Percentiles rank a stretch among this genome's conserved stretches.
These are phyloP conservation scores for Ophiocordyceps sinensis DNA, from an alignment of 2,329 filamentous ascomycete genomes.

Conservation along the genomic window DNA sequence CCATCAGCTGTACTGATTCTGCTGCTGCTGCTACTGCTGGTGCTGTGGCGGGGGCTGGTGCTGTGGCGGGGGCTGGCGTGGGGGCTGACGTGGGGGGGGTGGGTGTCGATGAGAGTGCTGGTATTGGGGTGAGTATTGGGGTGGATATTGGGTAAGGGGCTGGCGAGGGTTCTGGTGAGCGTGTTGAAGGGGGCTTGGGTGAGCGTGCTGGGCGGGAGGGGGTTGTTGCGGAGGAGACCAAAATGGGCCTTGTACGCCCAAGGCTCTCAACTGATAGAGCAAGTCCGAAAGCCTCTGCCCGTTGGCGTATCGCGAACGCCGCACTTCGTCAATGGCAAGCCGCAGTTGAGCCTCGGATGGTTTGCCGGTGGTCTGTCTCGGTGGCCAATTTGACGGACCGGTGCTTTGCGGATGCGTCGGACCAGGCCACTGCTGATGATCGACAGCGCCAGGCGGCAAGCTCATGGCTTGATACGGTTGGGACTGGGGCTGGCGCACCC, in stretches of 20 bases:
- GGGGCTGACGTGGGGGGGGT: no score
- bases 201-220: background rate
- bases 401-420: background rate
- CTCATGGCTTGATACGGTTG: background rate
- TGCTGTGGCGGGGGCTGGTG: background rate
- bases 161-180: background rate
- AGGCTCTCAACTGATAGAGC: background rate
- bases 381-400: background rate
- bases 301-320: conserved; percentile 13
- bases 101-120: background rate
- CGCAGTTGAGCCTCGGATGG: conserved; percentile 43
- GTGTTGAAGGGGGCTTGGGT: background rate
- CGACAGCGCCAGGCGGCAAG: background rate
- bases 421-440: background rate
- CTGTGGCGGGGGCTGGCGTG: background rate
- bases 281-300: background rate
- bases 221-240: background rate
- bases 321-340: conserved; percentile 48
- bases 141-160: background rate
- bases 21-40: background rate
- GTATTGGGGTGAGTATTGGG: background rate
- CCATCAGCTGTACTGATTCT: background rate
- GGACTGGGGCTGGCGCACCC: background rate
- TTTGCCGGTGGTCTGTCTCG: background rate
- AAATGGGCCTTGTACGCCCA: background rate